phyloP scores from a whole-genome alignment of 352 stramenopile genomes.

The Globisporangium cederbergense region DNA sequence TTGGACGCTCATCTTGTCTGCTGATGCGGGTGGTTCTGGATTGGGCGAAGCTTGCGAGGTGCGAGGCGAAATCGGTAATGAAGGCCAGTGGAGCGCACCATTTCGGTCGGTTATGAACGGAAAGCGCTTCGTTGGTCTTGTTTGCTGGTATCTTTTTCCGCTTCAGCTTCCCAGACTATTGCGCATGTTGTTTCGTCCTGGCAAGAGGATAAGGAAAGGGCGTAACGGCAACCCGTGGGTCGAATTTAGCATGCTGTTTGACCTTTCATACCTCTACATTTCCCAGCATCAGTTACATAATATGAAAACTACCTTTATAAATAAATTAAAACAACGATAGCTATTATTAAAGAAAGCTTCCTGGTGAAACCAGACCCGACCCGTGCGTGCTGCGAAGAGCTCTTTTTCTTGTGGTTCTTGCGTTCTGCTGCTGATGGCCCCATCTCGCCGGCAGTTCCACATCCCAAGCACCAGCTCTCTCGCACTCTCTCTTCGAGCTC shows the following conservation, averaged over 20 bases:
- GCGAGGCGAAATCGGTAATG: constrained; percentile 33
- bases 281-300: background rate
- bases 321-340: background rate
- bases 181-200: background rate
- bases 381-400: background rate
- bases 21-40: background rate
- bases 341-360: background rate
- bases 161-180: background rate
- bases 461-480: constrained; percentile 4
- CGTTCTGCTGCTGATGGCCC: constrained; percentile 6
- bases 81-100: background rate
- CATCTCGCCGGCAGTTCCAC: constrained; percentile 7
- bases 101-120: background rate
- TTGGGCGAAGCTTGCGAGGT: constrained; percentile 14
- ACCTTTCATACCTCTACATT: background rate
- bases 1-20: constrained; percentile 58
- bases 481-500: background rate
- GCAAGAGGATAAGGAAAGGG: background rate
- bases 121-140: background rate
- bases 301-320: background rate
- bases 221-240: background rate
- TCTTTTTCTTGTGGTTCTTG: constrained; percentile 13
- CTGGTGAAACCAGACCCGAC: constrained; percentile 2
- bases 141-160: background rate
- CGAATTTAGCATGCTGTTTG: background rate